These are phyloP conservation scores for Cubamyces lactineus DNA, from an alignment of 768 basidiomycete species.

Conservation along the genomic window DNA sequence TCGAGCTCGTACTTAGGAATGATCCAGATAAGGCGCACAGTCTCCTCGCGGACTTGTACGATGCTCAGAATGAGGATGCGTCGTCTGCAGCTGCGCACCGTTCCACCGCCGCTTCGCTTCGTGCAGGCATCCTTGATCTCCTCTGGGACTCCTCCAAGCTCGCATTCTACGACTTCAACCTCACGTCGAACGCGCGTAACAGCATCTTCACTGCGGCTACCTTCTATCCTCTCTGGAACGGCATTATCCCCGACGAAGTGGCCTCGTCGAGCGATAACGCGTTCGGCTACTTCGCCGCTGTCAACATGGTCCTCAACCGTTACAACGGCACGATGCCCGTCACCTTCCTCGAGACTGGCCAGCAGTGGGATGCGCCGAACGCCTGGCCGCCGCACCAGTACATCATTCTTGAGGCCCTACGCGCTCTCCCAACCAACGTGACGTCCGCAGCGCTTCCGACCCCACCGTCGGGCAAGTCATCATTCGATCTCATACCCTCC, in stretches of 20 bases:
- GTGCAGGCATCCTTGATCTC: constrained; percentile 79
- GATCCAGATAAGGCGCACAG: constrained; percentile 62
- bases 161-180: constrained; percentile 92
- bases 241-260: constrained; percentile 78
- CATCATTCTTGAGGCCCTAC: constrained; percentile 77
- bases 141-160: constrained; percentile 82
- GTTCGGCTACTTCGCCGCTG: constrained; percentile 70
- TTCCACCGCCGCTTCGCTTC: constrained; percentile 57
- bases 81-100: constrained; percentile 53
- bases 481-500: constrained; percentile 69
- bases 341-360: constrained; percentile 76
- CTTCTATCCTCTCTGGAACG: constrained; percentile 87
- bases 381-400: constrained; percentile 88
- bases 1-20: background rate
- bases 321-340: constrained; percentile 89
- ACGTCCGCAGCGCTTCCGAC: constrained; percentile 59
- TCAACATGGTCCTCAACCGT: constrained; percentile 78
- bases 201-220: constrained; percentile 71
- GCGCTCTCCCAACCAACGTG: constrained; percentile 71
- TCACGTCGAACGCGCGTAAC: constrained; percentile 66
- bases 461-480: constrained; percentile 52
- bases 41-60: constrained; percentile 65
- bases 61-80: constrained; percentile 39
- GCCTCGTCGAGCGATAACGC: constrained; percentile 58
- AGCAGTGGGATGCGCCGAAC: constrained; percentile 92